Conservation (phyloP, 495 filamentous ascomycete species). For the Recurvomyces mirabilis region DNA sequence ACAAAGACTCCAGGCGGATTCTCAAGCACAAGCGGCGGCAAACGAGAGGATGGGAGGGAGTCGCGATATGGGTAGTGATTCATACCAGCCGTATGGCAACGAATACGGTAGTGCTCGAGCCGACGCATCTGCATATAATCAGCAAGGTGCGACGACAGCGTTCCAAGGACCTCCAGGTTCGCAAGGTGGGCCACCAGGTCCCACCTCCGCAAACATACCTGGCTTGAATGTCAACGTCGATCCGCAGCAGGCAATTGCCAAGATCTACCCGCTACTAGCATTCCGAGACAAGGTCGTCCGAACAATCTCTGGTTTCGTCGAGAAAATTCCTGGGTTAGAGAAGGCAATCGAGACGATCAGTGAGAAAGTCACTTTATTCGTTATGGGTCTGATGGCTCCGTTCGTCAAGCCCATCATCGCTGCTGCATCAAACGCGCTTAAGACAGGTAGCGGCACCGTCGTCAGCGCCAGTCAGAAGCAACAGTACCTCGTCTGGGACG, state of each 20-base stretch:
- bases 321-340: constrained; percentile 86
- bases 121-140: constrained; percentile 3
- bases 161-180: constrained; percentile 42
- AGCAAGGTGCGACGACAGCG: constrained; percentile 2
- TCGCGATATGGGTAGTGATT: constrained; percentile 11
- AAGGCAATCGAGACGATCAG: constrained; percentile 77
- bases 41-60: constrained; percentile 15
- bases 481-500: constrained; percentile 85
- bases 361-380: constrained; percentile 80
- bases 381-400: constrained; percentile 79
- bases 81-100: constrained; percentile 19
- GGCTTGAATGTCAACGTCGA: constrained; percentile 70
- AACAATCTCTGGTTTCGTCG: constrained; percentile 67
- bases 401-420: constrained; percentile 86
- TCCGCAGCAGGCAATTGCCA: constrained; percentile 62
- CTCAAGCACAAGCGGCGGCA: constrained; percentile 55
- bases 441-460: constrained; percentile 69
- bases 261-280: constrained; percentile 89
- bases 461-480: constrained; percentile 70
- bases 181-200: constrained; percentile 36
- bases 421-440: constrained; percentile 67
- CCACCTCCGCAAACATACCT: constrained; percentile 39
- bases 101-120: constrained; percentile 23
- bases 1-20: constrained; percentile 57
- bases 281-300: constrained; percentile 91